Base-by-base conservation (phyloP, 202 grass and related monocot genomes). In the Digitaria exilis region DNA sequence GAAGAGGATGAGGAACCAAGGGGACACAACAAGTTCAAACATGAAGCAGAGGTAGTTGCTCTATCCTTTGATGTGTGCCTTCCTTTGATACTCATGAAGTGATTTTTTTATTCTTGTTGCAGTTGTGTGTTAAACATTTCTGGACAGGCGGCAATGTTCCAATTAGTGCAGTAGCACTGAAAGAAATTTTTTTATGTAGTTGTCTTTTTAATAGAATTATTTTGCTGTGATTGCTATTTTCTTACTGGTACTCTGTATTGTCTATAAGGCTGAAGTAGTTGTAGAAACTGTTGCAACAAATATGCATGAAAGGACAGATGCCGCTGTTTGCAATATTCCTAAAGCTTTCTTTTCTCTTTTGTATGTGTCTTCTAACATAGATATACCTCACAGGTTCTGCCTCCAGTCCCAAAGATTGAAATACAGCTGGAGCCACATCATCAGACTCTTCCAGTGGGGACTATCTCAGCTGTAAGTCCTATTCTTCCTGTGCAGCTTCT, bases 371-470 rank as follows among this genome's bases (percentile, higher is more conserved):
- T 75, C 62, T 89, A 69, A 87, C 66, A 4, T 29, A 17, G 24
- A 57, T 82, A 84, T 79, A 75, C 67, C 39, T 35, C 61, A 44
- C 89, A 98, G 93, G 50, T 75, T 59, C 93, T 96, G 85, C 80
- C 91, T 75, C 83, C 83, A 69, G 91, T 98, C 77, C 91, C 93
- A 43, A 92, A 95, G 79, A 90, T 98, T 81, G 87, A 92, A 67
- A 82, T 85, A 58, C 78, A 87, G 15, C 66, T 95, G 85, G 91
- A 95, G 55, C 83, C 80, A 79, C 91, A 95, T 80, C 96, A 98
- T 83, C 86, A 87, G 74, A 82, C 85, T 61, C 84, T 95, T 34
- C 93, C 91, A 60, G 88, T 98, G 57, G 96, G 96, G 73, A 45
- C 78, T 60, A 73, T 94, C 80, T 87, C 90, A 76, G 87, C 96